Conservation (phyloP, 768 basidiomycete species). For the Mycena epipterygia region DNA sequence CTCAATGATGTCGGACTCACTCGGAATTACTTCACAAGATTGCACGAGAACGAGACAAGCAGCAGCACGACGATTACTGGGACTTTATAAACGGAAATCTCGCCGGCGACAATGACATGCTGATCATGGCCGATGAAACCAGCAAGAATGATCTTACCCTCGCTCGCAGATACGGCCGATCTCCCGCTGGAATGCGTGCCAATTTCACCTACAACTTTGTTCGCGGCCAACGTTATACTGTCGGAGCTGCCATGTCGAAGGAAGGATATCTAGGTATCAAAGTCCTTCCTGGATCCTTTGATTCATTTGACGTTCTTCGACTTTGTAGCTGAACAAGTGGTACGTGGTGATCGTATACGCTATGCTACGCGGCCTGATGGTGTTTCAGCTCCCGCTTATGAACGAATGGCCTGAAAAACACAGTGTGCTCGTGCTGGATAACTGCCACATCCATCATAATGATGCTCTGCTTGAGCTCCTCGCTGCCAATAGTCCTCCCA, state of each 20-base stretch:
- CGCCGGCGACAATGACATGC: constrained; percentile 17
- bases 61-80: constrained; percentile 24
- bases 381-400: constrained; percentile 33
- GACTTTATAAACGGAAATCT: constrained; percentile 15
- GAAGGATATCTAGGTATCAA: constrained; percentile 5
- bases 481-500: background rate
- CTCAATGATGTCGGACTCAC: constrained; percentile 32
- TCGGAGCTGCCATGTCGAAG: constrained; percentile 2
- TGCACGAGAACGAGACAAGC: constrained; percentile 34
- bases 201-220: background rate
- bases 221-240: background rate
- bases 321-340: constrained; percentile 2
- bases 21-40: constrained; percentile 32
- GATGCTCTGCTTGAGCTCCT: constrained; percentile 24
- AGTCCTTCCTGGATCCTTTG: background rate
- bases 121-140: constrained; percentile 13
- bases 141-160: constrained; percentile 42
- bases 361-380: too few relatives aligned
- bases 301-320: constrained; percentile 10
- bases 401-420: constrained; percentile 36
- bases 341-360: background rate
- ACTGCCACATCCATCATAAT: constrained; percentile 46
- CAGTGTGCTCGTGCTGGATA: constrained; percentile 44
- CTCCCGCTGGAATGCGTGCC: constrained; percentile 30
- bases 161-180: constrained; percentile 36